A percentile compares a stretch with the other conserved stretches of the same genome.
These are phyloP conservation scores for Lachnellula cervina DNA, from an alignment of 2,329 filamentous ascomycete species.

Conservation along the genomic window DNA sequence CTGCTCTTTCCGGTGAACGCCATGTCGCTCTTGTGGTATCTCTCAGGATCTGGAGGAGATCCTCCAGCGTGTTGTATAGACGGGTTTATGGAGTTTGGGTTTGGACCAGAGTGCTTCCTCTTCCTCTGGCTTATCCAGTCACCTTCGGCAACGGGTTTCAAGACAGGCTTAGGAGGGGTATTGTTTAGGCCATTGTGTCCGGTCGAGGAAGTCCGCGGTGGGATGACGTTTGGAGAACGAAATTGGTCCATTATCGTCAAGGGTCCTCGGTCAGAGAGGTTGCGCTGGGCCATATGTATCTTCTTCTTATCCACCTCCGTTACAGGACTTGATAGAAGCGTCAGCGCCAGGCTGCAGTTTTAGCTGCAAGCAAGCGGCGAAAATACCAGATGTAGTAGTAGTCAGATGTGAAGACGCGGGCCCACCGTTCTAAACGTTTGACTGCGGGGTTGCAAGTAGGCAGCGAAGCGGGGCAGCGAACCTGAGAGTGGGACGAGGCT, in stretches of 20 bases:
- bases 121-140: conserved; percentile 51
- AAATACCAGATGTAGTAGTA: not conserved
- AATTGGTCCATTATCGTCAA: conserved; percentile 23
- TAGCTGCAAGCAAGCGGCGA: not conserved
- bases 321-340: conserved; percentile 4
- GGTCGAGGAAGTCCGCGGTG: conserved; percentile 67
- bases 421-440: not conserved
- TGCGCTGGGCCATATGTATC: conserved; percentile 13
- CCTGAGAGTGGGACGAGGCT: too few relatives aligned
- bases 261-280: conserved; percentile 12
- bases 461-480: not conserved
- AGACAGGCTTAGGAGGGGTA: conserved; percentile 32
- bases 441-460: not conserved
- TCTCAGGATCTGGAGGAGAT: conserved; percentile 21
- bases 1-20: conserved; percentile 28
- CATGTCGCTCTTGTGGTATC: conserved; percentile 27
- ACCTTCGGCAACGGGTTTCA: conserved; percentile 54
- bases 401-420: not conserved
- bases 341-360: conserved; percentile 9
- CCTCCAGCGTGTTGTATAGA: conserved; percentile 15
- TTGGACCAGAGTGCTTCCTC: conserved; percentile 28
- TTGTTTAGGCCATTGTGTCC: conserved; percentile 37
- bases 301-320: conserved; percentile 2
- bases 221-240: conserved; percentile 61
- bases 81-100: conserved; percentile 20